A percentile compares a stretch with the other conserved stretches of the same genome.
These are phyloP conservation scores for Malus asiatica DNA, from an alignment of 306 rosid species.

Conservation along the genomic window DNA sequence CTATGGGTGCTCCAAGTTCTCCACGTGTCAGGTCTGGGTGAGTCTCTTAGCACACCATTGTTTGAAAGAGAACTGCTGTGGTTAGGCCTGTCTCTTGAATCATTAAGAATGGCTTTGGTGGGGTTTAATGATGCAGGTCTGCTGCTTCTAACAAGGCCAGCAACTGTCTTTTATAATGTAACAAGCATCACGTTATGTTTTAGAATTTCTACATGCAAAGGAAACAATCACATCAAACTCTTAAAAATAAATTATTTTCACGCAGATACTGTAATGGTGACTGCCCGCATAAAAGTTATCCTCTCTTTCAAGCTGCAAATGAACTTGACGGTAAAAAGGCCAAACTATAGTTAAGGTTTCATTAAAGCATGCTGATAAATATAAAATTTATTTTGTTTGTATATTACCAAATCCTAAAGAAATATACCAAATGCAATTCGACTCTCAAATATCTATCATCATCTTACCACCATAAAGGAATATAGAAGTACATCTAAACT, in stretches of 20 bases:
- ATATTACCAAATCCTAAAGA: neutral
- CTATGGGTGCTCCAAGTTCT: slow-evolving; percentile 62
- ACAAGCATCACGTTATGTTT: slow-evolving; percentile 32
- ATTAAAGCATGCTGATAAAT: neutral
- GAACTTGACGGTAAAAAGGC: neutral
- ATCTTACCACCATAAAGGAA: neutral
- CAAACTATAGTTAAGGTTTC: neutral
- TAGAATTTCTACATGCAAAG: slow-evolving; percentile 25
- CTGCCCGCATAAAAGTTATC: neutral
- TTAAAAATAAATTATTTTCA: neutral
- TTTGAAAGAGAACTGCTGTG: slow-evolving; percentile 27
- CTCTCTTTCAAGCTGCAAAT: neutral
- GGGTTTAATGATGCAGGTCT: slow-evolving; percentile 33
- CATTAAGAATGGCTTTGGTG: slow-evolving; percentile 12
- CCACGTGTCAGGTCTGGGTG: slow-evolving; percentile 46
- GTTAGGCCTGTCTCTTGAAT: slow-evolving; percentile 27
- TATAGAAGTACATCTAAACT: neutral
- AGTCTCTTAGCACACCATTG: slow-evolving; percentile 25
- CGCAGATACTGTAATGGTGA: neutral
- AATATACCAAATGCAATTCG: neutral
- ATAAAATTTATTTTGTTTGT: neutral
- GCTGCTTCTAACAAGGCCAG: slow-evolving; percentile 29
- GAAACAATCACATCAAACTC: slow-evolving; percentile 14
- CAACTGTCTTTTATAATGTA: slow-evolving; percentile 56
- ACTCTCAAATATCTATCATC: neutral